Evolutionary conservation across 2,329 filamentous ascomycete species (phyloP).

Genomic region (Colletotrichum musicola): DNA sequence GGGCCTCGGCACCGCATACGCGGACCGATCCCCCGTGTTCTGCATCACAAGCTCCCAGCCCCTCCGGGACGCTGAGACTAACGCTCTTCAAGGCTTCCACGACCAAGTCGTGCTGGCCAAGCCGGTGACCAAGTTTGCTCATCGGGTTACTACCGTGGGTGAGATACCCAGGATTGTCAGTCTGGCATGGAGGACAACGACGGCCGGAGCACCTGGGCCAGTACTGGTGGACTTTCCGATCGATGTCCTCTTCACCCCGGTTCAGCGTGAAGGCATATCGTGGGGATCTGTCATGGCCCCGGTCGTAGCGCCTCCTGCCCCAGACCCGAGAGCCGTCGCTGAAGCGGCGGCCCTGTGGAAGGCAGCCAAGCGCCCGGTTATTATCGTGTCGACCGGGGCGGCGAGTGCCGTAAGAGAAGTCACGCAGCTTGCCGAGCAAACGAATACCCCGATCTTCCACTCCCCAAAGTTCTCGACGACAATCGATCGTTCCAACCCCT

Average conservation of each 20-base stretch:
- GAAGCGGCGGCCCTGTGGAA: constrained; percentile 6
- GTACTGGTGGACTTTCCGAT: constrained; percentile 26
- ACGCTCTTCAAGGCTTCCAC: constrained; percentile 26
- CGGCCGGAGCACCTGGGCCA: constrained; percentile 22
- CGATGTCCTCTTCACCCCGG: constrained; percentile 18
- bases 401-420: background rate
- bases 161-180: constrained; percentile 27
- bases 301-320: constrained; percentile 3
- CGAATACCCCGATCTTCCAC: constrained; percentile 19
- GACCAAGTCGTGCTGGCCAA: constrained; percentile 26
- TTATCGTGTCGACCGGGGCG: constrained; percentile 24
- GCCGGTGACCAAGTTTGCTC: constrained; percentile 21
- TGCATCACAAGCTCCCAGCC: constrained; percentile 27
- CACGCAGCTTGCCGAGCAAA: constrained; percentile 9
- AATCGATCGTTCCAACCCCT: background rate
- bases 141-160: constrained; percentile 4
- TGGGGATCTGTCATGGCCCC: constrained; percentile 11
- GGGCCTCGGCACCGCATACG: constrained; percentile 17
- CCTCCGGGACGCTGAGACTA: constrained; percentile 21
- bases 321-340: background rate
- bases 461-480: constrained; percentile 23
- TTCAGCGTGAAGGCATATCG: background rate
- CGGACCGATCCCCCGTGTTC: constrained; percentile 26
- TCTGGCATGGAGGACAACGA: constrained; percentile 24
- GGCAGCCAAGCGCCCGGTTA: constrained; percentile 5